Percentiles rank a stretch among this genome's conserved stretches.
Conservation (phyloP, 2,329 filamentous ascomycete genomes). For the Botrytis fabae region DNA sequence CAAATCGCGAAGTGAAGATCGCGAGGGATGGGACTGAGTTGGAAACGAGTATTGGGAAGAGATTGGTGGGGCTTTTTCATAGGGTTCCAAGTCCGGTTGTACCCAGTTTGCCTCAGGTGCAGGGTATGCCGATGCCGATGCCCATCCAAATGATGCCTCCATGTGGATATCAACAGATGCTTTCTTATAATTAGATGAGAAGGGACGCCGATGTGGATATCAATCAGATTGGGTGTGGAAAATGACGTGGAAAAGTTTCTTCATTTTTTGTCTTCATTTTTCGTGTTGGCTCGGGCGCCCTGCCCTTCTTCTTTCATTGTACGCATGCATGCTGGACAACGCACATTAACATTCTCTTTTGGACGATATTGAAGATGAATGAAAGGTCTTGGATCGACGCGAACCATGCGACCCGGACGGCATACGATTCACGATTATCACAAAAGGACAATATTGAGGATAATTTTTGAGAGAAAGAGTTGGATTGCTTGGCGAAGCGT, state of each 20-base stretch:
- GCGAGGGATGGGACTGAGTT: slow-evolving; percentile 92
- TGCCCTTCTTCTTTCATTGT: neutral
- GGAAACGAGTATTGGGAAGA: slow-evolving; percentile 76
- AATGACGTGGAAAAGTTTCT: neutral
- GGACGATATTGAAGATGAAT: neutral
- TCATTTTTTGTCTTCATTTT: neutral
- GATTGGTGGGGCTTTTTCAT: slow-evolving; percentile 78
- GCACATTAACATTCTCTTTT: slow-evolving; percentile 3
- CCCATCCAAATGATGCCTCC: slow-evolving; percentile 21
- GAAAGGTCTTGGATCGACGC: neutral
- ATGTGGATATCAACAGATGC: slow-evolving; percentile 34
- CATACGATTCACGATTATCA: slow-evolving; percentile 2
- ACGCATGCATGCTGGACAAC: neutral
- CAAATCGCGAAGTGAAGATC: slow-evolving; percentile 93
- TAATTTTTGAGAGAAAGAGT: neutral
- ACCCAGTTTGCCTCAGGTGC: slow-evolving; percentile 28
- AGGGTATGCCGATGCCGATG: slow-evolving; percentile 27
- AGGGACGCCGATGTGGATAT: neutral
- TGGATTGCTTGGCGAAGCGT: neutral
- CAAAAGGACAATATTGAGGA: neutral
- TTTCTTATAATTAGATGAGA: slow-evolving; percentile 25
- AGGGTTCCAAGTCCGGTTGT: slow-evolving; percentile 41
- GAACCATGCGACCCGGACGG: neutral
- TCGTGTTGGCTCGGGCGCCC: neutral
- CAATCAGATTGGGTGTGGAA: neutral